phyloP scores from a whole-genome alignment of 2,329 filamentous ascomycete species.

The Neonectria punicea region DNA sequence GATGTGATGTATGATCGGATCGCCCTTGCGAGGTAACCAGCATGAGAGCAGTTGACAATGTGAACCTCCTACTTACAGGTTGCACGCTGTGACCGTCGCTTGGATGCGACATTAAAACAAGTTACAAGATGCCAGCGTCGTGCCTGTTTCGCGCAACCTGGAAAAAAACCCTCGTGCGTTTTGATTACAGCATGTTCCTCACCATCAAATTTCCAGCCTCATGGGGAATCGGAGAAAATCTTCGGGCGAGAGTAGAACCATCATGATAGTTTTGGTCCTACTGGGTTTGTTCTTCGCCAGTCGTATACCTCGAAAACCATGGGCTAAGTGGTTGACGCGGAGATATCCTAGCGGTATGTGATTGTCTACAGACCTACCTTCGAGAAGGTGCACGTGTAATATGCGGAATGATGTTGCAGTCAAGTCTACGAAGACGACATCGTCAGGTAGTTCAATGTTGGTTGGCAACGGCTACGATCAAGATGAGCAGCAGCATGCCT shows the following conservation, averaged over 20 bases:
- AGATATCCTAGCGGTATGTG: conserved; percentile 81
- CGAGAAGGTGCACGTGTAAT: not conserved
- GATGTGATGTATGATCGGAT: not conserved
- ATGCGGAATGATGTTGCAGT: conserved; percentile 23
- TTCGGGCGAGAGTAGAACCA: conserved; percentile 77
- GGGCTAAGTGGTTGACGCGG: conserved; percentile 76
- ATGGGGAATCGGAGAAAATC: conserved; percentile 76
- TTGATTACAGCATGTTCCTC: conserved; percentile 69
- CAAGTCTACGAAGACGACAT: conserved; percentile 29
- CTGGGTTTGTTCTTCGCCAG: conserved; percentile 82
- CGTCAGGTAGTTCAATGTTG: conserved; percentile 10
- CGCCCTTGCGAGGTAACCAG: not conserved
- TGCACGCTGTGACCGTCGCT: too few relatives aligned
- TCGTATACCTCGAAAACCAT: conserved; percentile 94
- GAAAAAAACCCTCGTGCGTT: not conserved
- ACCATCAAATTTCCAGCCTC: conserved; percentile 86
- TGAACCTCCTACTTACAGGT: not conserved
- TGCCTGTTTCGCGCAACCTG: not conserved
- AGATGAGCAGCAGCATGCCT: conserved; percentile 11
- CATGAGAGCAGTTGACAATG: not conserved
- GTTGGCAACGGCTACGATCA: conserved; percentile 33
- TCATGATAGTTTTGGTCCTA: conserved; percentile 59
- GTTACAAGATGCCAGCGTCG: not conserved
- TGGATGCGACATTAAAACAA: not conserved
- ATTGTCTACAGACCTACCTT: conserved; percentile 37